phyloP scores from a whole-genome alignment of 2,329 filamentous ascomycete species.

The Neospermospora avenae region DNA sequence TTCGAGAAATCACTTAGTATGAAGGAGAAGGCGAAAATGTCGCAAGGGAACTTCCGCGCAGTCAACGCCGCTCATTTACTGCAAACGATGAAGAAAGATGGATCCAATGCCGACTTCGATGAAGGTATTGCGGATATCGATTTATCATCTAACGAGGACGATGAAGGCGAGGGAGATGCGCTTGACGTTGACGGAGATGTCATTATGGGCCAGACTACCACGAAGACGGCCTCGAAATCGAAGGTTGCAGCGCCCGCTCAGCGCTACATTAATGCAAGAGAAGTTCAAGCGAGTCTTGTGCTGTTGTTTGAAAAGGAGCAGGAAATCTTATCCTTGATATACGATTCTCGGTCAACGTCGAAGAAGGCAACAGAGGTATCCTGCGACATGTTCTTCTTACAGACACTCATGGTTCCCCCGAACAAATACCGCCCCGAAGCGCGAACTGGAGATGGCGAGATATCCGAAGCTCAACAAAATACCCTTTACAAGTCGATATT shows the following conservation, averaged over 20 bases:
- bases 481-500: conserved; percentile 82
- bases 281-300: conserved; percentile 74
- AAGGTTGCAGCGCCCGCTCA: conserved; percentile 48
- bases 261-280: conserved; percentile 76
- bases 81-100: conserved; percentile 40
- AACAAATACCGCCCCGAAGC: conserved; percentile 90
- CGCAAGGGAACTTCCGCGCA: conserved; percentile 56
- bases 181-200: conserved; percentile 55
- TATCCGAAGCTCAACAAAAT: conserved; percentile 88
- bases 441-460: conserved; percentile 72
- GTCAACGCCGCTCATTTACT: conserved; percentile 34
- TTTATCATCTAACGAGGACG: conserved; percentile 46
- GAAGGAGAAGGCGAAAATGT: conserved; percentile 78
- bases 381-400: conserved; percentile 92
- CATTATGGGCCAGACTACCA: conserved; percentile 51
- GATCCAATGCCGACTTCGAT: conserved; percentile 43
- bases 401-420: conserved; percentile 81
- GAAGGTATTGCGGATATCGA: conserved; percentile 69
- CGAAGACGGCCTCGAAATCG: conserved; percentile 36
- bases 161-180: conserved; percentile 44
- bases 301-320: conserved; percentile 85
- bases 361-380: conserved; percentile 57
- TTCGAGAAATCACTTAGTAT: conserved; percentile 76
- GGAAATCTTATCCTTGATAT: conserved; percentile 80
- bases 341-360: conserved; percentile 63